Evolutionary conservation across 2,329 filamentous ascomycete species (phyloP).

Genomic region (Aspergillus jensenii): DNA sequence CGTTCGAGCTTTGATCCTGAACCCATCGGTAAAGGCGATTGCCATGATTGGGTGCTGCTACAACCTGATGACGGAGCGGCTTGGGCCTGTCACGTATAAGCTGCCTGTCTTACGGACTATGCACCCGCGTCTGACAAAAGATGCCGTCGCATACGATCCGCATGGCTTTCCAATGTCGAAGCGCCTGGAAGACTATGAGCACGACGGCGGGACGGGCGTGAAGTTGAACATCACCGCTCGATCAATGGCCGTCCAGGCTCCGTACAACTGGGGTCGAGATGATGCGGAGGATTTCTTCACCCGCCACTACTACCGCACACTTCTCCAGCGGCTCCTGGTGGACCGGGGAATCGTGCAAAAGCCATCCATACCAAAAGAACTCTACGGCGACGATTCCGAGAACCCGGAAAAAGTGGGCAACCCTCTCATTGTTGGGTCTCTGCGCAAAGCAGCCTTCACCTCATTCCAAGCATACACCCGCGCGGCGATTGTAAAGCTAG

Average conservation of each 20-base stretch:
- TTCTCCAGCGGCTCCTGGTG: slow-evolving; percentile 88
- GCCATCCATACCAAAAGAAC: slow-evolving; percentile 35
- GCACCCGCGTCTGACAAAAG: slow-evolving; percentile 67
- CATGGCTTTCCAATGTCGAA: slow-evolving; percentile 93
- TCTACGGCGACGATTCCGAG: slow-evolving; percentile 24
- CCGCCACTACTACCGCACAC: slow-evolving; percentile 86
- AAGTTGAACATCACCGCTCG: slow-evolving; percentile 92
- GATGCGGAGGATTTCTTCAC: slow-evolving; percentile 89
- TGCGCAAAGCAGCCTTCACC: slow-evolving; percentile 76
- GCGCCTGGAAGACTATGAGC: slow-evolving; percentile 58
- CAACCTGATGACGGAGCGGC: slow-evolving; percentile 87
- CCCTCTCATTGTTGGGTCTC: slow-evolving; percentile 81
- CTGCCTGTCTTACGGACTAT: slow-evolving; percentile 72
- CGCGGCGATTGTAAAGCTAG: slow-evolving; percentile 75
- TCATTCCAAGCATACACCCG: slow-evolving; percentile 76
- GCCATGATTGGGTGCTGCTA: slow-evolving; percentile 98
- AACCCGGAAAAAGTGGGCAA: slow-evolving; percentile 53
- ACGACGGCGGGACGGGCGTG: slow-evolving; percentile 61
- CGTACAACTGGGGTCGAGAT: slow-evolving; percentile 79
- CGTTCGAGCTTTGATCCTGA: slow-evolving; percentile 79
- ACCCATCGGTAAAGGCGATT: slow-evolving; percentile 81
- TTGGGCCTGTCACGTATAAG: slow-evolving; percentile 85
- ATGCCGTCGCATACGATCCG: slow-evolving; percentile 73
- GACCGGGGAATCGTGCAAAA: slow-evolving; percentile 75
- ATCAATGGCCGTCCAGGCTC: slow-evolving; percentile 98